Evolutionary conservation across 1,284 basidiomycete genomes (phyloP), one percentile per base, ranked within the genome.

Genomic region (Puccinia horiana): DNA sequence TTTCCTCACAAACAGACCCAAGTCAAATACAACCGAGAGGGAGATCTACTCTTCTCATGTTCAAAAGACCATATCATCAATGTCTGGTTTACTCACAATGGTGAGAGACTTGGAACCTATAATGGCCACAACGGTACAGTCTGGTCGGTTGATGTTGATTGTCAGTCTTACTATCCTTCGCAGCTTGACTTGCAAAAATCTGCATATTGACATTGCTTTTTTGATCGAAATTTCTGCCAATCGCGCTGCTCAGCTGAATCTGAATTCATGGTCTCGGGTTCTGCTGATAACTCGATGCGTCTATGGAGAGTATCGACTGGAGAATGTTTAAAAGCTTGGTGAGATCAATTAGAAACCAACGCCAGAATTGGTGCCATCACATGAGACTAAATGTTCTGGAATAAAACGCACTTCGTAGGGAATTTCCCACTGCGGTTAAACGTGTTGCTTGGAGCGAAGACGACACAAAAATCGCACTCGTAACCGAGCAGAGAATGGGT

Each of bases 51-150:
- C 81, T 98, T 99, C 88, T 93, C 95, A 40, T 94, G 93, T 86
- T 96, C 95, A 86, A 99, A 99, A 90, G 96, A 99, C 88, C 91
- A 93, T 85, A 88, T 94, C 85, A 94, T 98, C 88, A 98, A 98
- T 86, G 95, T 94, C 74, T 98, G 96, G 95, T 98, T 92, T 88
- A 93, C 96, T n/a, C 94, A 97, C 86, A 99, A 99, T 86, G 97
- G 97, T 84, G 96, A 99, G 89, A 90, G 97, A 83, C 88, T 99
- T 85, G 97, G 96, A 72, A 99, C 97, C 81, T 98, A 98, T 87
- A 92, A 95, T 81, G 97, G 95, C 65, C 92, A 98, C 88, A 98
- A 98, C 86, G 96, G 96, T 84, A 91, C 94, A 1, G 94, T 99
- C 49, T 98, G 97, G 96, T 95, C 94, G 82, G 91, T 97, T 84